phyloP scores from a whole-genome alignment of 2,329 filamentous ascomycete species.

The Exophiala aquamarina region DNA sequence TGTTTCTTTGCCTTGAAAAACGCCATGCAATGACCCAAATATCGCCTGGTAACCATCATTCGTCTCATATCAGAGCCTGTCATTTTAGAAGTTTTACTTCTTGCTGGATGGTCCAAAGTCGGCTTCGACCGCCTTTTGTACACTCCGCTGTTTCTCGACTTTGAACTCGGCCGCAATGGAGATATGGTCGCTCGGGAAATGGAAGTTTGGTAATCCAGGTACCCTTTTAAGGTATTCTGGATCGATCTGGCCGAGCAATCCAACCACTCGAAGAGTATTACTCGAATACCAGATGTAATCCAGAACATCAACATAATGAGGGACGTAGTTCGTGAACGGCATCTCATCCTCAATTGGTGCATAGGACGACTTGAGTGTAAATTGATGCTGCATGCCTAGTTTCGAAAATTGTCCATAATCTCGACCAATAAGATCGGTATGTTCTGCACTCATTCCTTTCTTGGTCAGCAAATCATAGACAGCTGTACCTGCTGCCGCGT shows the following conservation, averaged over 20 bases:
- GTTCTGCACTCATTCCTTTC: conserved; percentile 74
- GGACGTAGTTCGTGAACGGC: conserved; percentile 94
- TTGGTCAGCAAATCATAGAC: conserved; percentile 87
- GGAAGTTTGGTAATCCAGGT: conserved; percentile 88
- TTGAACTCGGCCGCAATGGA: conserved; percentile 86
- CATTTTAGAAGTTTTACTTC: conserved; percentile 13
- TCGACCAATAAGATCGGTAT: conserved; percentile 75
- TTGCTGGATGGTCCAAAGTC: conserved; percentile 54
- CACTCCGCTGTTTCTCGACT: conserved; percentile 80
- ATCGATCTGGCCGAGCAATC: conserved; percentile 82
- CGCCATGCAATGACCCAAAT: too few relatives aligned
- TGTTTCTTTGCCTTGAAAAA: too few relatives aligned
- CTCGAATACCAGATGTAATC: conserved; percentile 99
- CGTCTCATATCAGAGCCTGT: too few relatives aligned
- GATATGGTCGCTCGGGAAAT: conserved; percentile 91
- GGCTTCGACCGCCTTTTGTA: conserved; percentile 64
- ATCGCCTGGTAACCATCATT: too few relatives aligned
- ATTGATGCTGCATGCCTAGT: conserved; percentile 90
- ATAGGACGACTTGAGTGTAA: conserved; percentile 90
- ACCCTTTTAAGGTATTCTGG: conserved; percentile 80
- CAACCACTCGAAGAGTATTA: conserved; percentile 80
- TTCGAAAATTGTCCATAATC: conserved; percentile 92
- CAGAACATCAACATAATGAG: conserved; percentile 85
- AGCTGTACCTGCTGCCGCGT: conserved; percentile 81
- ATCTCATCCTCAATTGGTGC: conserved; percentile 74